Evolutionary conservation across 257 asterid species (phyloP), one percentile per base, ranked within the genome.

Genomic region (Penstemon eatonii): DNA sequence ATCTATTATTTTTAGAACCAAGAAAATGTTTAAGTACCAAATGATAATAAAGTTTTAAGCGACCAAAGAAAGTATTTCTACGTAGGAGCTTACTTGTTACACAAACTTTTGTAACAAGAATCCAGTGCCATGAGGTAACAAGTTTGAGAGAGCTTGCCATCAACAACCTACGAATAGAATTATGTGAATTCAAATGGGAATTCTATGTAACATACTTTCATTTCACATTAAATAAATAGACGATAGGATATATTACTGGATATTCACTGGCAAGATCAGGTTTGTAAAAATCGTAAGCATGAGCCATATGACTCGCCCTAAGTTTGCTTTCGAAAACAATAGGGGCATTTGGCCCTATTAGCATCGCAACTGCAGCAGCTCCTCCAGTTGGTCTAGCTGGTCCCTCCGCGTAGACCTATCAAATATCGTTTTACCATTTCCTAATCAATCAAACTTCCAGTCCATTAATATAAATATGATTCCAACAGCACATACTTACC

Each of bases 361-460:
- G 89, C 93, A 94, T 91, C 76, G 98, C 99, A 78, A 94, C 63
- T n/a, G 99, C 96, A 63, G 95, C 99, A 68, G 99, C 99, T 64
- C 99, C 99, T 42, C 99, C 99, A 39, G 99, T 94, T 59, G 99
- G 98, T 69, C 99, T 83, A 75, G 99, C 99, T 19, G 99, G 96
- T n/a, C 99, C 99, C 83, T 91, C 98, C 2, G 99, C 99, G 75
- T 94, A 94, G 67, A 94, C 98, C 99, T 94, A 79, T 81, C 37
- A 80, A 65, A 78, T 18, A 25, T 25, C 2, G 33, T 25, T 25
- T 25, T 25, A 25, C 33, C 33, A 25, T 25, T 25, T 25, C 33
- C 33, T 0, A 25, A 25, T 25, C 33, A 25, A 1, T 25, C 33
- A 25, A 25, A 25, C 33, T 25, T 25, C 33, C 2, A 25, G 33